Base-by-base conservation (phyloP, 306 rosid genomes). In the Castanospermum australe region DNA sequence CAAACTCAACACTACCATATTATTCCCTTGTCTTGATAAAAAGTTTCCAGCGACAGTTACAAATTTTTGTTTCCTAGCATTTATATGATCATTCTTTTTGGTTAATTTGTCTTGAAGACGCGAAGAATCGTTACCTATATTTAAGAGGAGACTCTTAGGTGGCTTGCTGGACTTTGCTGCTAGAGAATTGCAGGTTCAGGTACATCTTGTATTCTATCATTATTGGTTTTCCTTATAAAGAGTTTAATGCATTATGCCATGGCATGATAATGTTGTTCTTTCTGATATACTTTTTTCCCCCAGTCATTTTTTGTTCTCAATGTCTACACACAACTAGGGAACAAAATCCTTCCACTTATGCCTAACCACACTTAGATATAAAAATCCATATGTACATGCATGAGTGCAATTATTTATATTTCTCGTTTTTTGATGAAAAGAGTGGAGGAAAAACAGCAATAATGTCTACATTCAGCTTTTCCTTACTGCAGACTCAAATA, bases 141-240 rank as follows among this genome's bases (percentile, higher is more conserved):
- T 93, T 85, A 95, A 95, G 85, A 93, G 99, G 87, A 93, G 97
- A 87, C 91, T 95, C 64, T 88, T 95, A 62, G 94, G 97, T 64
- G 88, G 88, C 76, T 86, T 95, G 94, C 85, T 95, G 84, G 99
- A 95, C 85, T 93, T 95, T 83, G 88, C 99, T 4, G 96, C 96
- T 42, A 87, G 99, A 86, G 99, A 95, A 80, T 88, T 95, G 92
- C 98, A 88, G 85, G 94, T 90, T 84, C 99, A 95, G 98, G 99
- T 95, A 90, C 35, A 75, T 75, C 55, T 42, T 45, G n/a, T 59
- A 75, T 69, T 62, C 69, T 45, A 33, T 41, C 47, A 17, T 76
- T 76, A 36, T 17, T 25, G 55, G 63, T 76, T 76, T 60, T 72
- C 38, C 60, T 51, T 73, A 48, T 71, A 73, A 79, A 60, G 33